A percentile compares a stretch with the other conserved stretches of the same genome.
These are phyloP conservation scores for Artemisia tridentata DNA, from an alignment of 129 eudicot species.

Conservation along the genomic window DNA sequence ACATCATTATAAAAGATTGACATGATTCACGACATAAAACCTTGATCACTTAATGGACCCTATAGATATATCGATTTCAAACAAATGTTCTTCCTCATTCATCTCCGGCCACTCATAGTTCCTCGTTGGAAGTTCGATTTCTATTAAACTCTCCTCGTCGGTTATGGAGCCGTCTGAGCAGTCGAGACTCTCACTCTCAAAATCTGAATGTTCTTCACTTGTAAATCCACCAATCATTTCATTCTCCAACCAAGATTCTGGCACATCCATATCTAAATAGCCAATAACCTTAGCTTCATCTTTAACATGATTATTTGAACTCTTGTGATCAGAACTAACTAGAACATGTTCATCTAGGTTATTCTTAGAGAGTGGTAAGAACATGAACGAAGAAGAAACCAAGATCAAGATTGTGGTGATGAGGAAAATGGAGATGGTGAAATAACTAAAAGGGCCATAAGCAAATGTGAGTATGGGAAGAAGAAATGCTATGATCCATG, in stretches of 20 bases:
- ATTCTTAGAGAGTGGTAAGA: slow-evolving; percentile 34
- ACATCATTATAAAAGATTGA: neutral
- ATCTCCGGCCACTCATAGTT: slow-evolving; percentile 38
- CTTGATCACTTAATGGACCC: slow-evolving; percentile 74
- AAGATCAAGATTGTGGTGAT: slow-evolving; percentile 29
- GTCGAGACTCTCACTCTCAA: slow-evolving; percentile 9
- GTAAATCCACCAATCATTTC: slow-evolving; percentile 35
- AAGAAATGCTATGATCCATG: slow-evolving; percentile 42
- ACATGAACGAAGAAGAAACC: slow-evolving; percentile 32
- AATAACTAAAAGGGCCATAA: slow-evolving; percentile 24
- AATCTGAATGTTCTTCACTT: slow-evolving; percentile 53
- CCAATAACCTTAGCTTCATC: slow-evolving; percentile 4
- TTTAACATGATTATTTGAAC: neutral
- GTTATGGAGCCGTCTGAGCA: slow-evolving; percentile 59
- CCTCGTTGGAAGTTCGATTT: slow-evolving; percentile 56
- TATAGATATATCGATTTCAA: slow-evolving; percentile 79
- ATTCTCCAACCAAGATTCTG: slow-evolving; percentile 41
- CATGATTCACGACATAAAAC: slow-evolving; percentile 41
- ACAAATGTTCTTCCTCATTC: slow-evolving; percentile 75
- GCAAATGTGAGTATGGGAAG: slow-evolving; percentile 35
- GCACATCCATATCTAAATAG: slow-evolving; percentile 22
- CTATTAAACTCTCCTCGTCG: slow-evolving; percentile 80
- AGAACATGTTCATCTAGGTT: neutral
- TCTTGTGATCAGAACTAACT: neutral
- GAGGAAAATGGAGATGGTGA: slow-evolving; percentile 23